Base-by-base conservation (phyloP, 257 asterid genomes). In the Gentiana macrophylla region DNA sequence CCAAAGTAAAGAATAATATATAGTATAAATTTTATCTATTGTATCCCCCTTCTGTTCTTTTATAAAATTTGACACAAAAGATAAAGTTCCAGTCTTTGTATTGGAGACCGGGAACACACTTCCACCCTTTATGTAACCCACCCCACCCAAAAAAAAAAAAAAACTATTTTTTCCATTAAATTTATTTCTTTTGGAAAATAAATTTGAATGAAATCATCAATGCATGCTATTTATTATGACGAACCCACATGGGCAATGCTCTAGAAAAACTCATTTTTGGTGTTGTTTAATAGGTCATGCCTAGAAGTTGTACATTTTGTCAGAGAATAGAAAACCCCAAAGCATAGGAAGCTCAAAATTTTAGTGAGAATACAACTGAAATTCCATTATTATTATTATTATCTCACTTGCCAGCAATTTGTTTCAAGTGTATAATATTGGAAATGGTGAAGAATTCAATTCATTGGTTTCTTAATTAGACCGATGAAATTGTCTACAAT, bases 31-130 rank as follows among this genome's bases (percentile, higher is more conserved):
- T 52, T 35, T 10, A 0, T 5, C 5, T 41, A 41, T 41, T 41
- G 9, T 41, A 41, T 41, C 5, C 9, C 9, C 2, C 9, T 41
- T 41, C 32, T 5, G 5, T 41, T 63, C 35, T 53, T 48, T 63
- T 33, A 50, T 66, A 63, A 57, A 64, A 66, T 45, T 76, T 77
- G 65, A 67, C 69, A 72, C 64, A 59, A 54, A 81, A 80, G 82
- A 60, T 70, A 69, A 75, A 84, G 77, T 70, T 75, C 52, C 69
- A 77, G 84, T 78, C 85, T 74, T 76, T 84, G 96, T 82, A 80
- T 80, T 63, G 93, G 80, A 84, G 85, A 82, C 80, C 77, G 92
- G 85, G 72, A 82, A 77, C 92, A 86, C 63, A 49, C 44, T 49
- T 6, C 64, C 47, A 61, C 32, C 63, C 7, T 38, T 7, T 64